Conservation (phyloP, 805 yeast species). For the Starmera dryadoides region DNA sequence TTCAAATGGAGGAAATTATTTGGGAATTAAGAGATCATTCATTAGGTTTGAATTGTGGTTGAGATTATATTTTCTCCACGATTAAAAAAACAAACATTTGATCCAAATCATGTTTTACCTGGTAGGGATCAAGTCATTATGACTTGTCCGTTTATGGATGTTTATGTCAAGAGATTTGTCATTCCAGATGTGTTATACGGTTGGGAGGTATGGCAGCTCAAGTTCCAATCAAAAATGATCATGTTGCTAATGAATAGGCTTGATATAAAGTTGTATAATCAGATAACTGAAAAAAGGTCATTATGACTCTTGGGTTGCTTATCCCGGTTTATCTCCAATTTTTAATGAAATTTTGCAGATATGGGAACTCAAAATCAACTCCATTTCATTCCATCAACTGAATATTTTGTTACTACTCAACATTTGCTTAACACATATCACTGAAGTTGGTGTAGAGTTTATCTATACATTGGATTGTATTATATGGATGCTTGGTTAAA, state of each 20-base stretch:
- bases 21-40: conserved; percentile 73
- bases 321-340: conserved; percentile 72
- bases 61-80: conserved; percentile 83
- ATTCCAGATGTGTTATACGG: conserved; percentile 74
- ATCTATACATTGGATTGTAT: conserved; percentile 67
- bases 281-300: conserved; percentile 74
- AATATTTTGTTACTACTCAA: conserved; percentile 37
- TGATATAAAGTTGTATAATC: conserved; percentile 74
- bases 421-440: conserved; percentile 59
- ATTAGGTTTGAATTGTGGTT: conserved; percentile 81
- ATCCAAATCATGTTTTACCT: conserved; percentile 59
- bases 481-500: conserved; percentile 86
- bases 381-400: conserved; percentile 33
- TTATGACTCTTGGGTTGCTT: conserved; percentile 89
- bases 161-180: conserved; percentile 73
- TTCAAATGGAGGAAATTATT: conserved; percentile 80
- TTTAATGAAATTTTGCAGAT: conserved; percentile 63
- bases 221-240: conserved; percentile 72
- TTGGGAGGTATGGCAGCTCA: conserved; percentile 93
- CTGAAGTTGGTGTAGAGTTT: conserved; percentile 66
- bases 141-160: conserved; percentile 77
- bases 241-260: conserved; percentile 54
- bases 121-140: conserved; percentile 74
- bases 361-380: conserved; percentile 84
- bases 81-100: conserved; percentile 68